Evolutionary conservation across 2,329 filamentous ascomycete species (phyloP), one percentile per base, ranked within the genome.

Genomic region (Claviceps capensis): DNA sequence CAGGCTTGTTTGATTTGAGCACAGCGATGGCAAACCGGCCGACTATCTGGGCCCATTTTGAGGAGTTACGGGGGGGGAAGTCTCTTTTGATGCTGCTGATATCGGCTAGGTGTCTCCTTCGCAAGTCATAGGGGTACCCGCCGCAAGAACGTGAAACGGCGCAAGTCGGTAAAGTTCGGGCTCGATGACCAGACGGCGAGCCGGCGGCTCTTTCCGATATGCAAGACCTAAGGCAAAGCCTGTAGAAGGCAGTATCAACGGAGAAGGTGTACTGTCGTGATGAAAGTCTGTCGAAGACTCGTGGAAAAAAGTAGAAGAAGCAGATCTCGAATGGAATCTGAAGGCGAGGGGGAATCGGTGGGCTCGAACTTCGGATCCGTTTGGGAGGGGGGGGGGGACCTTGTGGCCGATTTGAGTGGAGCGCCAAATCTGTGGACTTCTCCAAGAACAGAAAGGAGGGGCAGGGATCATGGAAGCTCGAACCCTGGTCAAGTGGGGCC

Each of bases 1-100:
- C 65, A 67, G 45, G 62, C 65, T 56, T 67, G 65, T 52, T 67
- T 67, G 54, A 67, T 67, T 56, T 66, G 61, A 23, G 64, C 63
- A 49, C 65, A 67, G 56, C 65, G 65, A 41, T 63, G 58, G 54
- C 65, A 67, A 19, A 65, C 64, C 23, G 62, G 59, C 26, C 61
- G 57, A 49, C 55, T 60, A 22, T 64, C 61, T 50, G 59, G 55
- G 51, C 61, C 62, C 62, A 64, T 64, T 44, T 51, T 41, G 50
- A 37, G 23, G 43, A 46, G 6, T 13, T 7, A 16, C 6, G 9
- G 9, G 6, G 22, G 42, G 14, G 23, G 43, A 14, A 13, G 17
- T 49, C 14, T n/a, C 30, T 23, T 47, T 42, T 34, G 23, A 14
- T 41, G 34, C 42, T 43, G 42, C 19, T 26, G 40, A 26, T 34